Evolutionary conservation across 73 alveolate genomes (phyloP).

Genomic region (Tetrahymena elliotti): DNA sequence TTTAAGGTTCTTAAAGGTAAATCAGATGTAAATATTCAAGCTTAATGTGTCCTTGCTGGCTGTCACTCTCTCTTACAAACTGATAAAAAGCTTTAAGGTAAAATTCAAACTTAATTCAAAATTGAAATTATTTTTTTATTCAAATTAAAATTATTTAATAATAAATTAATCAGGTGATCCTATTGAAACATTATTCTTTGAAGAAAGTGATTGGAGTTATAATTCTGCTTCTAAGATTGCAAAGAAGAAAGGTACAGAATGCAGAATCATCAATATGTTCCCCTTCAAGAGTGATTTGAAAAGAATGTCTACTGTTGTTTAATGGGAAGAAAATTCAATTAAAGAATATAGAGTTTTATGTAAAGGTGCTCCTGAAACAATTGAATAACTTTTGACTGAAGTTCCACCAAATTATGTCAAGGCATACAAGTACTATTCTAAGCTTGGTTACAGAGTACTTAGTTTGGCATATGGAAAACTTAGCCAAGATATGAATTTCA

Average conservation of each 20-base stretch:
- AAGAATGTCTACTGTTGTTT: constrained; percentile 85
- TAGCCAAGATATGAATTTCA: constrained; percentile 7
- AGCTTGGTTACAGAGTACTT: constrained; percentile 85
- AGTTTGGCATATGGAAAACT: constrained; percentile 79
- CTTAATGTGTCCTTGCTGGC: constrained; percentile 80
- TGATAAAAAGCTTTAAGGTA: constrained; percentile 66
- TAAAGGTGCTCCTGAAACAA: constrained; percentile 96
- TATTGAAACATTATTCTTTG: constrained; percentile 81
- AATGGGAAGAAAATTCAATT: constrained; percentile 56
- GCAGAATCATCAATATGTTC: constrained; percentile 61
- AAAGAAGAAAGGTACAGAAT: constrained; percentile 53
- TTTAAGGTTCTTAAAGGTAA: constrained; percentile 10
- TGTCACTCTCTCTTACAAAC: constrained; percentile 84
- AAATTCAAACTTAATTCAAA: neutral
- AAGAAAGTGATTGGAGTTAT: constrained; percentile 49
- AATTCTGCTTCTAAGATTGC: constrained; percentile 50
- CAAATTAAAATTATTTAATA: no score
- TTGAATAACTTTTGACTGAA: constrained; percentile 54
- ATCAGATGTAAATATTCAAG: constrained; percentile 38
- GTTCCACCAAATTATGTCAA: constrained; percentile 67
- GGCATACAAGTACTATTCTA: constrained; percentile 57
- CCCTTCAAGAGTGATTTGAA: constrained; percentile 85
- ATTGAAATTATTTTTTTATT: no score
- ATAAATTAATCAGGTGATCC: constrained; percentile 69
- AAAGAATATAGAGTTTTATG: constrained; percentile 60